Evolutionary conservation across 306 rosid species (phyloP).

Genomic region (Citrullus amarus): DNA sequence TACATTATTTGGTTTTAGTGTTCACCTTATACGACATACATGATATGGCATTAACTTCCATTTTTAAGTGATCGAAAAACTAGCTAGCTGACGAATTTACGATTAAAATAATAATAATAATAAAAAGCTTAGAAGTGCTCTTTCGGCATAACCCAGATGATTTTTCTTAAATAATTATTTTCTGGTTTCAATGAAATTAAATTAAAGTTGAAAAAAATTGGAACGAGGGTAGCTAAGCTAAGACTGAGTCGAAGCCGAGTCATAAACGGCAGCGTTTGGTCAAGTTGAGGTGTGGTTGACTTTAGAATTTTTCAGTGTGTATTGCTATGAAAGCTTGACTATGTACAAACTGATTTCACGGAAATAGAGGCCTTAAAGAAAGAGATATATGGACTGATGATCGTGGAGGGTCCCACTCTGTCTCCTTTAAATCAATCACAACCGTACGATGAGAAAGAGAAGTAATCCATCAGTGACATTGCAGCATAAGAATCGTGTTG

Average conservation of each 20-base stretch:
- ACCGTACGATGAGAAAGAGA: not conserved
- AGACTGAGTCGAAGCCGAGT: slow-evolving; percentile 4
- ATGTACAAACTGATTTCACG: not conserved
- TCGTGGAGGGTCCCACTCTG: not conserved
- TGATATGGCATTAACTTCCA: not conserved
- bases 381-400: not conserved
- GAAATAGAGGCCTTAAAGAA: not conserved
- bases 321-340: not conserved
- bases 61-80: not conserved
- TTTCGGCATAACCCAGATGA: not conserved
- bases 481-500: not conserved
- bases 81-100: not conserved
- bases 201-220: not conserved
- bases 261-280: not conserved
- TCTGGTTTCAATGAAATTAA: not conserved
- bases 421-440: not conserved
- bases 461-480: not conserved
- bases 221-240: not conserved
- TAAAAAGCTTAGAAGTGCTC: not conserved
- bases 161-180: not conserved
- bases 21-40: no score
- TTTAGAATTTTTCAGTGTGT: not conserved
- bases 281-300: not conserved
- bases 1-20: no score
- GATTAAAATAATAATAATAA: no score